Base-by-base conservation (phyloP, 1,284 basidiomycete species). In the Moniliophthora roreri region DNA sequence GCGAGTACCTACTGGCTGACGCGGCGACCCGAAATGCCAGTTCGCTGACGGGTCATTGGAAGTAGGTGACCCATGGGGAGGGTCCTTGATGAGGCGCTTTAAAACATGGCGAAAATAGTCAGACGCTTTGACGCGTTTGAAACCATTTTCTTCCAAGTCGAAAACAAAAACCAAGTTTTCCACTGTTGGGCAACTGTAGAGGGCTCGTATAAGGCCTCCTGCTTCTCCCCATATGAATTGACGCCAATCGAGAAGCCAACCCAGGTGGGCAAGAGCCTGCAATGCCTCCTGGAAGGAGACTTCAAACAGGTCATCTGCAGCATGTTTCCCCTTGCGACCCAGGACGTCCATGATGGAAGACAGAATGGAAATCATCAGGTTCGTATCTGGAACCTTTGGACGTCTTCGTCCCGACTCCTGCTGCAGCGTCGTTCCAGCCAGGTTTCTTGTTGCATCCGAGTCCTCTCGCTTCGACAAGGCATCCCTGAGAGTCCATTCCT, bases 261-360 rank as follows among this genome's bases (percentile, higher is more conserved):
- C 80, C 8, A 89, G 64, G 58, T 80, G 79, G 3, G 82, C 81
- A 16, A 89, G 72, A 2, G 84, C 79, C 63, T 89, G 87, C 1
- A 85, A 59, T 46, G 77, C 65, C 11, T 65, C 62, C 15, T 61
- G 60, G 18, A 66, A 53, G 2, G 66, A 60, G 6, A 58, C 47
- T 38, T 52, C 46, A 11, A 51, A 44, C 11, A 39, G 21, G 21
- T 44, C 40, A 21, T 56, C 50, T 20, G 59, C 54, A 20, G 53
- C 52, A 26, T 60, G 58, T 5, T 53, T 52, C 3, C 51, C 51
- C 20, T 66, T 54, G 6, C 37, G 34, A 10, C 59, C 56, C 7
- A 65, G 49, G 5, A 56, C 59, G 13, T 46, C 34, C 3, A 63
- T 45, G 20, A 68, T 62, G 23, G 58, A 44, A 6, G 36, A 39